phyloP scores from a whole-genome alignment of 108 stramenopile genomes.

The Thalassiosira profunda region DNA sequence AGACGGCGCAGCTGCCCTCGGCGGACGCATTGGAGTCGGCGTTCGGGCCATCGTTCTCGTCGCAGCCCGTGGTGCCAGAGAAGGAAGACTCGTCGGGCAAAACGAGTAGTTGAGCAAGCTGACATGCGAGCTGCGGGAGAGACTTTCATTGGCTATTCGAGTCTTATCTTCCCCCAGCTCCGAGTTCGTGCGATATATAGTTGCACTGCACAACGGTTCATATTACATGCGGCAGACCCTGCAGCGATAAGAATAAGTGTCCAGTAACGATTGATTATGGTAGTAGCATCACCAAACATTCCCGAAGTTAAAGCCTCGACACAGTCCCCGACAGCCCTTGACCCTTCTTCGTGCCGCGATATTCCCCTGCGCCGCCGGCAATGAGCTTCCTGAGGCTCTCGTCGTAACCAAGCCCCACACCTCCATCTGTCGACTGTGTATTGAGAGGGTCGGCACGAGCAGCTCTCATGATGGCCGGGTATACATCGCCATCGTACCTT shows the following conservation, averaged over 20 bases:
- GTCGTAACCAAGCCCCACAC: slow-evolving; percentile 70
- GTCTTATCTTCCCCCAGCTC: too few species aligned
- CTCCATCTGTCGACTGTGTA: slow-evolving; percentile 47
- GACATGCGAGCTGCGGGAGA: too few species aligned
- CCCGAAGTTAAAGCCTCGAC: slow-evolving; percentile 44
- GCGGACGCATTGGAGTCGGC: slow-evolving; percentile 53
- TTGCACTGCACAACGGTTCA: too few species aligned
- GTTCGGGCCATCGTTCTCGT: slow-evolving; percentile 59
- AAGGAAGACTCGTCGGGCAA: too few species aligned
- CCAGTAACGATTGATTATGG: too few species aligned
- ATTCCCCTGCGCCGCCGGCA: slow-evolving; percentile 77
- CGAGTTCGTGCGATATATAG: too few species aligned
- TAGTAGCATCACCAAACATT: too few species aligned
- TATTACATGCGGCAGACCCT: too few species aligned
- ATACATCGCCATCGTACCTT: slow-evolving; percentile 91
- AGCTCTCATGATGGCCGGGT: slow-evolving; percentile 88
- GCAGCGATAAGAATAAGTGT: too few species aligned
- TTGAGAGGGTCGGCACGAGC: slow-evolving; percentile 86
- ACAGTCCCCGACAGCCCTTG: slow-evolving; percentile 36
- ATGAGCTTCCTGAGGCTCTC: slow-evolving; percentile 78
- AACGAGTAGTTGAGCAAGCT: too few species aligned
- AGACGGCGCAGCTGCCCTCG: slow-evolving; percentile 22
- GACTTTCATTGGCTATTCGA: too few species aligned
- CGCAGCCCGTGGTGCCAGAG: slow-evolving; percentile 42
- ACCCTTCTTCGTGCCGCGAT: slow-evolving; percentile 38